These are phyloP conservation scores for Salix caprea DNA, from an alignment of 345 rosid species.

Conservation along the genomic window DNA sequence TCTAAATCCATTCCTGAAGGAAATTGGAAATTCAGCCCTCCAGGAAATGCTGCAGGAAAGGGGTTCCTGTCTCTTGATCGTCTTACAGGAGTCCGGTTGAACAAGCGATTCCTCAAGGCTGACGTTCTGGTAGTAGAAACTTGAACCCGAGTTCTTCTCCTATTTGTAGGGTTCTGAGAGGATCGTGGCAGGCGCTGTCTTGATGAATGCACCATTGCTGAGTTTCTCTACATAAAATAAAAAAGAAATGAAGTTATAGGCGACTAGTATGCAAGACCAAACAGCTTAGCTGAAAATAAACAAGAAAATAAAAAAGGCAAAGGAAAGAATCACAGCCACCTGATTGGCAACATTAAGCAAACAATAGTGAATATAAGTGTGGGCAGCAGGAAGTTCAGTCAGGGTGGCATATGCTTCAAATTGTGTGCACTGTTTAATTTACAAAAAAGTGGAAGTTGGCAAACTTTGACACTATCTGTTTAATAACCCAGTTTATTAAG, in stretches of 20 bases:
- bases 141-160: constrained; percentile 46
- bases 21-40: constrained; percentile 42
- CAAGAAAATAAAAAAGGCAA: neutral
- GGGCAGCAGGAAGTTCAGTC: neutral
- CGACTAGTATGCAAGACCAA: neutral
- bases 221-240: constrained; percentile 31
- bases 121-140: constrained; percentile 43
- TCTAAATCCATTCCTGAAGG: constrained; percentile 64
- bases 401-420: neutral
- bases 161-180: constrained; percentile 38
- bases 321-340: neutral
- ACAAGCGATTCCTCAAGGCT: constrained; percentile 42
- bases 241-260: constrained; percentile 4
- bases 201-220: constrained; percentile 25
- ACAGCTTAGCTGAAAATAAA: neutral
- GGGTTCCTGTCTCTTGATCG: constrained; percentile 32
- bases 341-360: neutral
- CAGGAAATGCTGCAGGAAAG: constrained; percentile 1
- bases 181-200: constrained; percentile 38
- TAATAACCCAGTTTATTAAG: neutral
- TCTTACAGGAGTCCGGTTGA: constrained; percentile 37
- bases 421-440: neutral
- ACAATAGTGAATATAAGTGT: neutral
- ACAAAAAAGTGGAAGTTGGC: neutral
- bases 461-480: neutral